Evolutionary conservation across 192 early-diverging fungal species (phyloP).

Genomic region (Oehlia diaphana): DNA sequence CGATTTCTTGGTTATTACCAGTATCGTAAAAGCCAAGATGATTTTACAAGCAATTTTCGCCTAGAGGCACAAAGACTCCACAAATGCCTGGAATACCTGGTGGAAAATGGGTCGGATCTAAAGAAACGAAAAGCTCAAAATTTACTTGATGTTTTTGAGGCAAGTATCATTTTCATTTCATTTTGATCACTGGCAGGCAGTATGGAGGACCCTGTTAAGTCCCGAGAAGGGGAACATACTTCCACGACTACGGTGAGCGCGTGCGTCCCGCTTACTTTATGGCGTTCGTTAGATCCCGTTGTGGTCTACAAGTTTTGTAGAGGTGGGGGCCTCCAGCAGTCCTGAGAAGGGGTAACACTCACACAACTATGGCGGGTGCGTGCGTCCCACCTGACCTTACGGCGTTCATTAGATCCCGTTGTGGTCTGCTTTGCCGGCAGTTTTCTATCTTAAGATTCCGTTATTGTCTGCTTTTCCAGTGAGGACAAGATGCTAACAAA

Average conservation of each 20-base stretch:
- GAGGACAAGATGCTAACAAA: conserved; percentile 9
- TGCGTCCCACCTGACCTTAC: conserved; percentile 23
- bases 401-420: conserved; percentile 33
- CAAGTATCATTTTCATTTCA: conserved; percentile 27
- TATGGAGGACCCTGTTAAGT: conserved; percentile 33
- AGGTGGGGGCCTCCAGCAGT: conserved; percentile 21
- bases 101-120: conserved; percentile 13
- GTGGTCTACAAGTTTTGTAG: conserved; percentile 1
- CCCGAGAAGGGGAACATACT: conserved; percentile 29
- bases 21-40: conserved; percentile 15
- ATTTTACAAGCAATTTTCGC: conserved; percentile 24
- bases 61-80: conserved; percentile 21
- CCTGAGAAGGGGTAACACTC: conserved; percentile 29
- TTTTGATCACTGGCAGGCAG: conserved; percentile 31
- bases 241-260: conserved; percentile 29
- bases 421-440: conserved; percentile 10
- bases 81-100: conserved; percentile 14
- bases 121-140: conserved; percentile 15
- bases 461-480: conserved; percentile 24
- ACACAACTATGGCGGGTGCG: conserved; percentile 23
- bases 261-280: conserved; percentile 31
- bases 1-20: conserved; percentile 14
- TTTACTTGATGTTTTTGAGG: conserved; percentile 30
- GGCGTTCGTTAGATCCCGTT: conserved; percentile 35
- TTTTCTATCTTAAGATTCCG: neutral